These are phyloP conservation scores for Colletotrichum tofieldiae DNA, from an alignment of 2,329 filamentous ascomycete species.

Conservation along the genomic window DNA sequence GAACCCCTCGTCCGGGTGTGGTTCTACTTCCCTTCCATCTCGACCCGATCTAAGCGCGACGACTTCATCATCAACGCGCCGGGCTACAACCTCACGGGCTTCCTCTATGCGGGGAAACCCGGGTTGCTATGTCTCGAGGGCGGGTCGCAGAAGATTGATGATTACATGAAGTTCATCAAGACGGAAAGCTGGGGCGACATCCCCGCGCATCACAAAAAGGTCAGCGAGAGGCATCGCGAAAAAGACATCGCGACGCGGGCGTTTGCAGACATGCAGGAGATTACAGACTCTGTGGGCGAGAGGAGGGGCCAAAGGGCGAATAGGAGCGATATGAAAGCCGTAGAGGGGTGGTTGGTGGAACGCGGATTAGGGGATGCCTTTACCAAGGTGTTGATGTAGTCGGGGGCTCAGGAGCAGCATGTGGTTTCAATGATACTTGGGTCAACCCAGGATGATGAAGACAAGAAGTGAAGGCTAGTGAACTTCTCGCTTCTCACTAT, in stretches of 20 bases:
- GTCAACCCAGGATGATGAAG: too few species aligned
- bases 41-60: slow-evolving; percentile 71
- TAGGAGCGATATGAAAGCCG: slow-evolving; percentile 67
- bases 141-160: slow-evolving; percentile 63
- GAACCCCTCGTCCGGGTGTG: slow-evolving; percentile 66
- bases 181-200: slow-evolving; percentile 76
- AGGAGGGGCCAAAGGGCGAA: slow-evolving; percentile 65
- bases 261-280: slow-evolving; percentile 71
- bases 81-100: slow-evolving; percentile 68
- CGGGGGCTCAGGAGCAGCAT: neutral
- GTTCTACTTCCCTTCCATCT: slow-evolving; percentile 77
- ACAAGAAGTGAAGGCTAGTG: neutral
- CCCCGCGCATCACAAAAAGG: slow-evolving; percentile 74
- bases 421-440: too few species aligned
- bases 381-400: slow-evolving; percentile 57
- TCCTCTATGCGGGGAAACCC: slow-evolving; percentile 73
- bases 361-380: slow-evolving; percentile 62
- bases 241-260: slow-evolving; percentile 53
- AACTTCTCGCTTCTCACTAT: neutral
- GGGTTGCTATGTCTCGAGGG: slow-evolving; percentile 69
- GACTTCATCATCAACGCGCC: slow-evolving; percentile 71
- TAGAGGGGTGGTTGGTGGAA: slow-evolving; percentile 65
- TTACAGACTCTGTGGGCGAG: slow-evolving; percentile 66
- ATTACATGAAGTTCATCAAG: slow-evolving; percentile 76
- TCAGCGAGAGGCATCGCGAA: slow-evolving; percentile 70